Evolutionary conservation across 257 asterid genomes (phyloP), one percentile per base, ranked within the genome.

Genomic region (Pogostemon cablin): DNA sequence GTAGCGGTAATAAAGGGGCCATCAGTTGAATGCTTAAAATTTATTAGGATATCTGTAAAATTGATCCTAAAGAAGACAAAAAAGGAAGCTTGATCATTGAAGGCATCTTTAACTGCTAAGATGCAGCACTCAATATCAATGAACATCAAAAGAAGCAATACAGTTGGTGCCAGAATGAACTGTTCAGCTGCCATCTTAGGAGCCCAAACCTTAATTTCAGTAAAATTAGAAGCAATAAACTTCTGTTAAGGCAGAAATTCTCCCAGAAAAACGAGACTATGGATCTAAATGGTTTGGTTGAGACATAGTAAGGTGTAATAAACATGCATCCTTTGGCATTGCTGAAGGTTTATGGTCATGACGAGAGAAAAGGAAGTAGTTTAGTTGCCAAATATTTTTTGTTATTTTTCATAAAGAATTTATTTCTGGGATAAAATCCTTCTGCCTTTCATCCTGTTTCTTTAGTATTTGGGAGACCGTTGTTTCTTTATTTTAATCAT

Each of bases 351-450:
- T 69, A 53, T 25, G 52, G 50, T 60, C 41, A 5, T 50, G 17
- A 7, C 62, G 63, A 40, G 64, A 62, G 62, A 72, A 72, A 62
- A 34, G 3, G 11, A 20, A 71, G 49, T 9, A 62, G n/a, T 6
- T 62, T 42, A 38, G 71, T 72, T 53, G 25, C 56, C 71, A 42
- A 40, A 8, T 64, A 57, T 42, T 64, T 63, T 12, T 46, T 73
- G 25, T 34, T 64, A 55, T 15, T 68, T 42, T 9, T 3, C 6
- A 34, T 11, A 9, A 9, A 10, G 42, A n/a, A n/a, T 2, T 54
- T 50, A 9, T 60, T 47, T 47, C 4, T 43, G 5, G 42, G 37
- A 37, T 50, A 46, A 59, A 59, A 57, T 9, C 38, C 46, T 52
- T 37, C 34, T 25, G 44, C 40, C 49, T 66, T 9, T 35, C 47